Conservation (phyloP, 129 eudicot species). For the Artemisia argyi region DNA sequence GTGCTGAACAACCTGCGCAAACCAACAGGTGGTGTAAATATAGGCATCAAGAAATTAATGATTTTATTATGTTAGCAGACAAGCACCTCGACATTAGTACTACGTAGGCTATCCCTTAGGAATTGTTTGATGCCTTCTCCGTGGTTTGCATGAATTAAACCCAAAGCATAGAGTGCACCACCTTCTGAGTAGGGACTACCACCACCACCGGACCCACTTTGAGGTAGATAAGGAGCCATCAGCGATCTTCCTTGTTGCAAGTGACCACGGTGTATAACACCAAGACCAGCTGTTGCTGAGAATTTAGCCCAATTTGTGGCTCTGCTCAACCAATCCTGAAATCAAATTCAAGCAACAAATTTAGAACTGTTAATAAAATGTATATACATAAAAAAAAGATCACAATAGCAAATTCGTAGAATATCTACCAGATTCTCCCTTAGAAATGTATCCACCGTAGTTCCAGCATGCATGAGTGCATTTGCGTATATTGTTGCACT, state of each 20-base stretch:
- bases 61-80: constrained; percentile 1
- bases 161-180: constrained; percentile 94
- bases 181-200: constrained; percentile 99
- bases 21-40: background rate
- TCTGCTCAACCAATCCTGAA: constrained; percentile 96
- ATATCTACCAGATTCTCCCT: constrained; percentile 89
- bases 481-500: constrained; percentile 97
- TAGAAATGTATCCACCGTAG: constrained; percentile 91
- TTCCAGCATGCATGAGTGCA: constrained; percentile 99
- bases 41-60: background rate
- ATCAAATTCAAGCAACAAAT: constrained; percentile 11
- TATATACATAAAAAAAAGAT: background rate
- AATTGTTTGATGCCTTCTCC: constrained; percentile 98
- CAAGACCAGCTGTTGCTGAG: constrained; percentile 97
- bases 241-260: constrained; percentile 96
- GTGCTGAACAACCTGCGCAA: constrained; percentile 89
- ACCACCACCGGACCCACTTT: constrained; percentile 86
- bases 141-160: constrained; percentile 96
- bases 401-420: background rate
- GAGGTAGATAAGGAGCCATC: constrained; percentile 98
- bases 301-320: constrained; percentile 99
- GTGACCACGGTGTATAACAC: constrained; percentile 92
- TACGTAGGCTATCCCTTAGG: constrained; percentile 81
- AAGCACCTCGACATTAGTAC: constrained; percentile 86
- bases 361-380: background rate